Base-by-base conservation (phyloP, 208 protist genomes). In the Leishmania turanica region DNA sequence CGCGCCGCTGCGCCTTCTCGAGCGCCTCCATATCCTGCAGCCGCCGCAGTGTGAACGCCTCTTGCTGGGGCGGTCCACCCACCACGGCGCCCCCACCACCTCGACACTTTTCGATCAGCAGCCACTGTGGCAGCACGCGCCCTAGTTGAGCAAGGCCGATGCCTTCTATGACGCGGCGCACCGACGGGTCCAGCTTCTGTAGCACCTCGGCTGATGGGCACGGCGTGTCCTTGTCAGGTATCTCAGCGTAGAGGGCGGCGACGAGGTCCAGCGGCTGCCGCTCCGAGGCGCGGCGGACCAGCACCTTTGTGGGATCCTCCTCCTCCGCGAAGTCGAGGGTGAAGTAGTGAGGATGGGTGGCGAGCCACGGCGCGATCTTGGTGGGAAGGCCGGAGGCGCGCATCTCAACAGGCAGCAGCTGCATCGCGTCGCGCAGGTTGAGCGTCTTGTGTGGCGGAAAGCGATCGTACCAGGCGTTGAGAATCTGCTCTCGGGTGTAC, bases 391-490 rank as follows among this genome's bases (percentile, higher is more conserved):
- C 86, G 40, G 68, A 82, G 34, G 76, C 42, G 9, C 80, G 87
- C 89, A 95, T 89, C 37, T 88, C 84, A 19, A 81, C 37, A 51
- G 88, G 83, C 21, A 97, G 86, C 68, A 97, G 87, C 24, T 15
- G 84, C 58, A 95, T 76, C 21, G 89, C 83, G 21, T 96, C 92
- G 11, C 77, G 80, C 42, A 94, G 77, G 68, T 84, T 93, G n/a
- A 95, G 88, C 17, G 84, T 89, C 31, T 81, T 53, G 51, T 93
- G 19, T 0, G 87, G 79, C 15, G 92, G 92, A 54, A 97, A 90
- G 45, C 87, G 87, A 81, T 97, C 93, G 83, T 92, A 97, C 34
- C 89, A 85, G 60, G 90, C 85, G 79, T 95, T 97, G 19, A 96
- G 71, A 6, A 95, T 78, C 60, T 95, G 85, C 37, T 83, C 87